phyloP scores from a whole-genome alignment of 441 rosid species.

The Erodium texanum region DNA sequence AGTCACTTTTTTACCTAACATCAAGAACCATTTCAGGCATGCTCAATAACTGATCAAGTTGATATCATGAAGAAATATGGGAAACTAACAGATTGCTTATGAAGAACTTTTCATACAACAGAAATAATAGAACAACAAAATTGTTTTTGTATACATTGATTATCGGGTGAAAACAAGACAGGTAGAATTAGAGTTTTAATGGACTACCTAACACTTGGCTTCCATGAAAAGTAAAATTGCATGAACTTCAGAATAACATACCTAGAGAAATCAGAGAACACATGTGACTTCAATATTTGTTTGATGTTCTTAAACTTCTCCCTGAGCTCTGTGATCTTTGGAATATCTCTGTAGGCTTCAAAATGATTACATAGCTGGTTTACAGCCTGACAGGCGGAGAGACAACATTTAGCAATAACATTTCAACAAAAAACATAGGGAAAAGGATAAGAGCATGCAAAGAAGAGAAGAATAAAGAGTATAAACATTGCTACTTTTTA shows the following conservation, averaged over 20 bases:
- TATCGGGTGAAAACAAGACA: too few relatives aligned
- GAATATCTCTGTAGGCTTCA: slow-evolving; percentile 95
- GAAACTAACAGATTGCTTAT: not conserved
- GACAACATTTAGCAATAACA: slow-evolving; percentile 14
- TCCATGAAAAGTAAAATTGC: not conserved
- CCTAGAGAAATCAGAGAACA: slow-evolving; percentile 97
- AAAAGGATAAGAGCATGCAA: slow-evolving; percentile 1
- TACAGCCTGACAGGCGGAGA: slow-evolving; percentile 71
- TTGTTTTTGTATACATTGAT: too few relatives aligned
- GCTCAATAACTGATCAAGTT: slow-evolving; percentile 1
- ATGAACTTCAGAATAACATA: slow-evolving; percentile 22
- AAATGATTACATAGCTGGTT: slow-evolving; percentile 96
- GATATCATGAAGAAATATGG: not conserved
- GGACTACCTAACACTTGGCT: not conserved
- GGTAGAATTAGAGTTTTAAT: not conserved
- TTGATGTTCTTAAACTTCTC: slow-evolving; percentile 93
- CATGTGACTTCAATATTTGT: slow-evolving; percentile 92
- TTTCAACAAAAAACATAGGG: not conserved
- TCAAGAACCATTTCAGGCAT: not conserved
- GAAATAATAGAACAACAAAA: too few relatives aligned
- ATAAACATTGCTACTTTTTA: not conserved
- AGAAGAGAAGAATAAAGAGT: slow-evolving; percentile 2
- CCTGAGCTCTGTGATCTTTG: slow-evolving; percentile 93
- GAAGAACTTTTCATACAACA: not conserved
- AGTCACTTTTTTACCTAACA: not conserved